These are phyloP conservation scores for Aphanomyces euteiches DNA, from an alignment of 352 stramenopile species.

Conservation along the genomic window DNA sequence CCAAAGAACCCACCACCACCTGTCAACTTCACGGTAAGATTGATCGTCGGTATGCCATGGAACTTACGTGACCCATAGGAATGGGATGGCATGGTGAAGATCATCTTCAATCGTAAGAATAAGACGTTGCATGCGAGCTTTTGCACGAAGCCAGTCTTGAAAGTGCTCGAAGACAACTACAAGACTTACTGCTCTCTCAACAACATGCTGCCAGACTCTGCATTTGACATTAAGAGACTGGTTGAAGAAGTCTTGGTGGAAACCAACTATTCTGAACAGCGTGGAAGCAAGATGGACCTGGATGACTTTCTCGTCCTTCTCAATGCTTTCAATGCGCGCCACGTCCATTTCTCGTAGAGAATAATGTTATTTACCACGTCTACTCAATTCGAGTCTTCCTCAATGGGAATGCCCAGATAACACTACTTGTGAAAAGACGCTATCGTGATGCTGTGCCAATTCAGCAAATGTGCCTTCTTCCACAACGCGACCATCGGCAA, in stretches of 20 bases:
- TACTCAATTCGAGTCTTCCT: neutral
- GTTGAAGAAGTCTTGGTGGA: slow-evolving; percentile 92
- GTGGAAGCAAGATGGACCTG: slow-evolving; percentile 95
- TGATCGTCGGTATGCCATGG: neutral
- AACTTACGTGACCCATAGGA: slow-evolving; percentile 52
- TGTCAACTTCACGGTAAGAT: slow-evolving; percentile 94
- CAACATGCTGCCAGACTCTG: slow-evolving; percentile 66
- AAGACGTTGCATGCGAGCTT: slow-evolving; percentile 97
- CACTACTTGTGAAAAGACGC: slow-evolving; percentile 73
- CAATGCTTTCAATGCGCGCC: slow-evolving; percentile 30
- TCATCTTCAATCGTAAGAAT: slow-evolving; percentile 99
- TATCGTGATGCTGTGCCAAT: slow-evolving; percentile 54
- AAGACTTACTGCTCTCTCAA: slow-evolving; percentile 93
- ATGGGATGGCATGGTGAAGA: slow-evolving; percentile 99
- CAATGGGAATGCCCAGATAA: slow-evolving; percentile 46
- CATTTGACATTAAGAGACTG: slow-evolving; percentile 89
- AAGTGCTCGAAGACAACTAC: slow-evolving; percentile 95
- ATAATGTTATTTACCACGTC: neutral
- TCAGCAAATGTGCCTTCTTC: slow-evolving; percentile 77
- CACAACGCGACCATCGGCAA: slow-evolving; percentile 80
- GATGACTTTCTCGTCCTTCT: slow-evolving; percentile 94
- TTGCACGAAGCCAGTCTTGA: slow-evolving; percentile 95
- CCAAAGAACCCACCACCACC: slow-evolving; percentile 96
- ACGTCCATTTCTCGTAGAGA: slow-evolving; percentile 27
- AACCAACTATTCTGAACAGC: slow-evolving; percentile 80